phyloP scores from a whole-genome alignment of 345 rosid species.

The Heritiera fomes region DNA sequence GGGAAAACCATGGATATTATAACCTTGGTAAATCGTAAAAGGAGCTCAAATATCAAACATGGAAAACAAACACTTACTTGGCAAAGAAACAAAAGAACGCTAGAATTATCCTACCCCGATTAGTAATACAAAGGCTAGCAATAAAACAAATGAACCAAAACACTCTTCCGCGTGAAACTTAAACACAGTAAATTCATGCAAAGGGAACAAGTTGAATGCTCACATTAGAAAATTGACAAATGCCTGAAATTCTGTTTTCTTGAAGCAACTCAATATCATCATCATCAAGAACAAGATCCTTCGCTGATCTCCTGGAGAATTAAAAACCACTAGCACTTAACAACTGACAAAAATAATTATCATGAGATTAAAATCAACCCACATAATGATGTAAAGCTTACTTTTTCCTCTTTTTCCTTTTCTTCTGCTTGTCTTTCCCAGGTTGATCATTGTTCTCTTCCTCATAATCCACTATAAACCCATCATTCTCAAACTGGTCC shows the following conservation, averaged over 20 bases:
- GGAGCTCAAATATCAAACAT: neutral
- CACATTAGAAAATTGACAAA: slow-evolving; percentile 3
- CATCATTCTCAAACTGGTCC: slow-evolving; percentile 81
- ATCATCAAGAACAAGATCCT: slow-evolving; percentile 57
- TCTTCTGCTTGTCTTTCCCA: slow-evolving; percentile 61
- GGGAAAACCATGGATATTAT: neutral
- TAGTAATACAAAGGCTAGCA: neutral
- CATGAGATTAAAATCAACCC: neutral
- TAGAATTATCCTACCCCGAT: slow-evolving; percentile 24
- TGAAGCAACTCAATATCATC: slow-evolving; percentile 85
- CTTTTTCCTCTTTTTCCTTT: slow-evolving; percentile 64
- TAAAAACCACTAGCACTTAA: slow-evolving; percentile 10
- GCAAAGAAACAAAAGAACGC: neutral
- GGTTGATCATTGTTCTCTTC: slow-evolving; percentile 60
- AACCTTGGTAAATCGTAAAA: neutral
- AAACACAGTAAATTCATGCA: neutral
- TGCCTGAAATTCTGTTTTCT: slow-evolving; percentile 45
- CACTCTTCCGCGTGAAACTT: neutral
- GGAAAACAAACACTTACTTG: neutral
- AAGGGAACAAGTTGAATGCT: neutral
- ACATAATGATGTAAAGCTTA: neutral
- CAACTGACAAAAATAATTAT: neutral
- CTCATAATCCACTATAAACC: slow-evolving; percentile 77
- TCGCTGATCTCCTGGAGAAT: slow-evolving; percentile 53
- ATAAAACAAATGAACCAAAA: neutral